These are phyloP conservation scores for Claviceps digitariae DNA, from an alignment of 2,329 filamentous ascomycete species.

Conservation along the genomic window DNA sequence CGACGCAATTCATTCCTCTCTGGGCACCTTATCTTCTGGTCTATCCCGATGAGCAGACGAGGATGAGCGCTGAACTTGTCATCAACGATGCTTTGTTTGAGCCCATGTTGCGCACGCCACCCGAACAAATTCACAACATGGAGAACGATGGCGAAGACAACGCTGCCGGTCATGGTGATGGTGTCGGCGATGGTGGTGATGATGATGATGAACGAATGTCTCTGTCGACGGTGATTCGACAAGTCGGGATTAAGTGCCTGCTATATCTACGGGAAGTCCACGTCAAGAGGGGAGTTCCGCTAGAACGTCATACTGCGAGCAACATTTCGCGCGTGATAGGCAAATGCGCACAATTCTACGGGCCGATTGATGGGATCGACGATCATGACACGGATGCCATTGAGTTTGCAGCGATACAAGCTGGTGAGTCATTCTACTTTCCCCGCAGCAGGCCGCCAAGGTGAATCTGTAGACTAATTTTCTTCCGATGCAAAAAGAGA, in stretches of 20 bases:
- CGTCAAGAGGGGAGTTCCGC: conserved; percentile 25
- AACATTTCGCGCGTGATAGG: conserved; percentile 29
- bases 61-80: conserved; percentile 28
- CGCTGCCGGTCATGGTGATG: not conserved
- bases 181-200: not conserved
- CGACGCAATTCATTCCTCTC: conserved; percentile 19
- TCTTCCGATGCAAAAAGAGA: conserved; percentile 13
- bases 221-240: conserved; percentile 17
- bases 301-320: conserved; percentile 28
- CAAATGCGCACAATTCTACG: conserved; percentile 28
- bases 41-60: conserved; percentile 30
- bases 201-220: not conserved
- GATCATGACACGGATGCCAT: conserved; percentile 16
- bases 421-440: conserved; percentile 14
- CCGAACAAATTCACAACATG: not conserved
- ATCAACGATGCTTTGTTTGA: conserved; percentile 30
- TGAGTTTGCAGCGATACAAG: conserved; percentile 15
- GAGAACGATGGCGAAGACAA: not conserved
- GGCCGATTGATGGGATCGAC: conserved; percentile 16
- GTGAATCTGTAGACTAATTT: not conserved
- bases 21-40: conserved; percentile 40
- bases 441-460: not conserved
- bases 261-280: conserved; percentile 32
- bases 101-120: conserved; percentile 9
- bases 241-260: conserved; percentile 33